Conservation (phyloP, 2,329 filamentous ascomycete genomes). For the Mycosphaerelloides madeirae region DNA sequence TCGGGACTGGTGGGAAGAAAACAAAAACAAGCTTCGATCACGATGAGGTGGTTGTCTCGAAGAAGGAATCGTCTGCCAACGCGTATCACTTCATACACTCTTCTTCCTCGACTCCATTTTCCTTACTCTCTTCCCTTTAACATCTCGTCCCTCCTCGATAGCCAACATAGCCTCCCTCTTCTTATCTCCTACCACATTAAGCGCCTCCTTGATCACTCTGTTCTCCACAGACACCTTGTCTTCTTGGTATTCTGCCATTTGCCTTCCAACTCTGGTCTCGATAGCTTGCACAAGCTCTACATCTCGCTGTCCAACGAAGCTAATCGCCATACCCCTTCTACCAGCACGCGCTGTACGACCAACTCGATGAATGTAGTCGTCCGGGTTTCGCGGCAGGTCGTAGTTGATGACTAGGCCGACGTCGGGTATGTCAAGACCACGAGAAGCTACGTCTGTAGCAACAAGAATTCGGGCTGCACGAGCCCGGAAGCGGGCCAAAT, state of each 20-base stretch:
- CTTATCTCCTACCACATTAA: constrained; percentile 92
- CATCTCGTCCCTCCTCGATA: constrained; percentile 87
- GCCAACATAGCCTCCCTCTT: constrained; percentile 87
- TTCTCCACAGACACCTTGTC: constrained; percentile 93
- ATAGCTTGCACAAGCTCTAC: constrained; percentile 87
- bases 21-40: constrained; percentile 65
- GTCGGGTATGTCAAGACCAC: constrained; percentile 91
- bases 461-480: constrained; percentile 79
- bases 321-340: constrained; percentile 73
- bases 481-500: constrained; percentile 86
- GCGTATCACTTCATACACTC: background rate
- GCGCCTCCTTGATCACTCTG: constrained; percentile 73
- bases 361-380: constrained; percentile 95
- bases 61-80: too few relatives aligned
- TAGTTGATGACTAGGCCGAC: constrained; percentile 91
- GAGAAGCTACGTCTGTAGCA: constrained; percentile 88
- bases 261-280: constrained; percentile 71
- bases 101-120: constrained; percentile 10
- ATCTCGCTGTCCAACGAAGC: constrained; percentile 87
- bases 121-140: constrained; percentile 67
- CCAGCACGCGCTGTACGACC: constrained; percentile 93
- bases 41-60: constrained; percentile 50
- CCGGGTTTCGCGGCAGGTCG: constrained; percentile 90
- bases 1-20: constrained; percentile 77
- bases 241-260: constrained; percentile 81